Evolutionary conservation across 345 rosid species (phyloP).

Genomic region (Salix viminalis): DNA sequence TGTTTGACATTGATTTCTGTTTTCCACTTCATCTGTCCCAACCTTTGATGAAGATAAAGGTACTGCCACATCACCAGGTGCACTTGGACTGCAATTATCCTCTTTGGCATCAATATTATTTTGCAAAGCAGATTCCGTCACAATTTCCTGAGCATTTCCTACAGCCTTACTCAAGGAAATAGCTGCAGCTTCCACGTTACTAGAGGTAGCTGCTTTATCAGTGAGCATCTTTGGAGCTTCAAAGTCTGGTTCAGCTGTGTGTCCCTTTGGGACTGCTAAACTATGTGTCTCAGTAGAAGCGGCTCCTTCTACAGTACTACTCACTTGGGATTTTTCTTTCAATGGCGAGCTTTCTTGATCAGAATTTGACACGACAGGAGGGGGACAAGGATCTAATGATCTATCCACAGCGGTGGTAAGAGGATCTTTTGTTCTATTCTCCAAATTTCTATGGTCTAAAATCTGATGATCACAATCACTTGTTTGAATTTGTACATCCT

Average conservation of each 20-base stretch:
- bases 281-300: constrained; percentile 29
- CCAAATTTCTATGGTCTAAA: constrained; percentile 23
- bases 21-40: constrained; percentile 26
- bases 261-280: constrained; percentile 28
- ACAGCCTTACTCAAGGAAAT: constrained; percentile 36
- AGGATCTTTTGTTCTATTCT: constrained; percentile 35
- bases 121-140: constrained; percentile 23
- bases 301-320: constrained; percentile 19
- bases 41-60: constrained; percentile 29
- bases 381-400: constrained; percentile 27
- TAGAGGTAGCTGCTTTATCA: constrained; percentile 31
- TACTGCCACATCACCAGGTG: constrained; percentile 25
- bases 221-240: constrained; percentile 25
- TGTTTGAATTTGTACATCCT: constrained; percentile 35
- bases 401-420: constrained; percentile 24
- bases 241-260: constrained; percentile 38
- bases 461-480: constrained; percentile 20
- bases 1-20: constrained; percentile 21
- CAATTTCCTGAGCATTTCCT: constrained; percentile 26
- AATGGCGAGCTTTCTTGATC: constrained; percentile 37
- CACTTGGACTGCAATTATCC: constrained; percentile 15
- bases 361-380: constrained; percentile 34
- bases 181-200: constrained; percentile 35
- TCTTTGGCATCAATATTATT: constrained; percentile 37
- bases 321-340: constrained; percentile 30